Base-by-base conservation (phyloP, 2,329 filamentous ascomycete genomes). In the Emmonsiellopsis sp. region DNA sequence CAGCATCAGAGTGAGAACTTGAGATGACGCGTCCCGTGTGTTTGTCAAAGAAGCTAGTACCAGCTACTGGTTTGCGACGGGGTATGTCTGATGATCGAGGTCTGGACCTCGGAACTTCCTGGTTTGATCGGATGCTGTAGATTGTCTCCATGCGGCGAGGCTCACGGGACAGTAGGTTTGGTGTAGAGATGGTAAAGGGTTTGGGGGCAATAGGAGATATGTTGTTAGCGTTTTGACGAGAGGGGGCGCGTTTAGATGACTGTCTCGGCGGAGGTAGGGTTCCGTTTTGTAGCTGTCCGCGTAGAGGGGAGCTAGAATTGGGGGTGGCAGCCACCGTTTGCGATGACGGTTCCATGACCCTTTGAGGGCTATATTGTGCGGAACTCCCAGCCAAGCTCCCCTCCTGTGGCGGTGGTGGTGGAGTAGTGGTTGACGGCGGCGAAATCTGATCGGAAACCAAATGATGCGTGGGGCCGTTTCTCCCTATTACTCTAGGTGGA, bases 11-110 rank as follows among this genome's bases (percentile, higher is more conserved):
- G 34, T 57, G 54, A 11, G 55, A 59, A 32, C 44, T 48, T 20
- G 54, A n/a, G 10, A 57, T 52, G 9, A 52, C 50, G 32, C 57
- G 52, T 7, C 57, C 57, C 8, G 54, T 56, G 7, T 41, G 53
- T 34, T 26, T 51, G 41, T 58, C 55, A 38, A 55, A 52, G 7
- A 57, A 35, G 15, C 51, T 42, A 20, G 46, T 26, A 31, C 49
- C 50, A 6, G 52, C 3, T 32, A 31, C 43, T 20, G 35, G 37
- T 15, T 41, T 50, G 26, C 51, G 50, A 7, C 58, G 55, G 3
- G 57, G 59, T 2, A 57, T 44, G 32, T 57, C 60, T 40, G 62
- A 57, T 10, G 61, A 63, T 34, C 59, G 57, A 8, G 59, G 58
- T 0, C 60, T 57, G 38, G 57, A 58, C 7, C 56, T 49, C 5